Percentiles rank a stretch among this genome's conserved stretches.
phyloP scores from a whole-genome alignment of 2,329 filamentous ascomycete species.

The Trichoderma oligosporum region DNA sequence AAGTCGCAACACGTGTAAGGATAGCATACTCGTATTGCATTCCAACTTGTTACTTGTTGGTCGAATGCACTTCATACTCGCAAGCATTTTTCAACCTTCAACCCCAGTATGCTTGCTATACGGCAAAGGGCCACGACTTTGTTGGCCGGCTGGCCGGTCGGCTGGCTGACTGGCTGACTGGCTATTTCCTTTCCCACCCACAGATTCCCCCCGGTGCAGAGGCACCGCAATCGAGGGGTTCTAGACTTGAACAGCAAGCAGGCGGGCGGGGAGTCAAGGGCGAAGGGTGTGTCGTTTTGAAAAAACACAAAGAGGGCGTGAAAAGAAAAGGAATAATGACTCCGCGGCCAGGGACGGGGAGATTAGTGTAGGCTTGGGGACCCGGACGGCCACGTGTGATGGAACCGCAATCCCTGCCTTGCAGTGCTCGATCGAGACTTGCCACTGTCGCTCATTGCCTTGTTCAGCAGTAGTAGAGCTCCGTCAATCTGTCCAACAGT shows the following conservation, averaged over 20 bases:
- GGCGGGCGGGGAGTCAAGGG: not conserved
- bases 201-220: not conserved
- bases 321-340: not conserved
- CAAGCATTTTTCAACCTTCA: too few species aligned
- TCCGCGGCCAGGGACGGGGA: slow-evolving; percentile 19
- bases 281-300: not conserved
- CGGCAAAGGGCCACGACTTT: not conserved
- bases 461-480: not conserved
- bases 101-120: too few species aligned
- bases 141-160: not conserved
- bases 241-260: slow-evolving; percentile 2
- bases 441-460: slow-evolving; percentile 16
- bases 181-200: too few species aligned
- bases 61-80: too few species aligned
- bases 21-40: too few species aligned
- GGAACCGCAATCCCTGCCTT: slow-evolving; percentile 17
- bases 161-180: too few species aligned
- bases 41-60: too few species aligned
- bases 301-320: not conserved
- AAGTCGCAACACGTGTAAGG: too few species aligned
- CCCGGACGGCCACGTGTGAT: slow-evolving; percentile 25
- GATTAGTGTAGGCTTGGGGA: slow-evolving; percentile 21
- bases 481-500: not conserved
- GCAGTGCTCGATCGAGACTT: slow-evolving; percentile 19
- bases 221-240: not conserved